Base-by-base conservation (phyloP, 2,329 filamentous ascomycete genomes). In the Ophiostoma quercus region DNA sequence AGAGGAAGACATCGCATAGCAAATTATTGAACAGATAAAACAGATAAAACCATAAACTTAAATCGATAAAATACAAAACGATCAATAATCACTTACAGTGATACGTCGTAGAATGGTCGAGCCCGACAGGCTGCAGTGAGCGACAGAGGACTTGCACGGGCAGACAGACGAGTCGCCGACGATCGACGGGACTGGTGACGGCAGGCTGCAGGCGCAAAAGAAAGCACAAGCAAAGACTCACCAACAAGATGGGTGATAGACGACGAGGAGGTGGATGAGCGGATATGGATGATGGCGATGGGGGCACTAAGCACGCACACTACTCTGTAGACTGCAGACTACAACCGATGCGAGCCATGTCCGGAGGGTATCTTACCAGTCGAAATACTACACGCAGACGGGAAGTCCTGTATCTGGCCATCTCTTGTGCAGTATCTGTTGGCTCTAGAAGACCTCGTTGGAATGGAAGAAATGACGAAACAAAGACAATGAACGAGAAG, bases 371-470 rank as follows among this genome's bases (percentile, higher is more conserved):
- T 34, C 14, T 54, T 47, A 14, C 11, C 25, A n/a, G 54, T 19
- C 47, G 39, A 57, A 22, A 68, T 63, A 68, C 51, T 57, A 57
- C 51, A 57, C n/a, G 22, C 51, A 25, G 51, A 57, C 9, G n/a
- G 12, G 51, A 57, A 25, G 51, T 12, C n/a, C 51, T 57, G 43
- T 47, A 19, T 47, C 19, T n/a, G 43, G 7, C 43, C n/a, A 16
- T 47, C 5, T 3, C 6, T 19, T 7, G 7, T 19, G 6, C 19
- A 19, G 22, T 62, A n/a, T 62, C 25, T 62, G 57, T 62, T 62
- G 25, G 57, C 57, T 62, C 57, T 25, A 62, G 22, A 57, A 29
- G 51, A 14, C 2, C 25, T 57, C n/a, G 22, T n/a, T 7, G 6
- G 43, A 47, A 47, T 19, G 16, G 22, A 25, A 25, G 22, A 25